Conservation (phyloP, 805 yeast species). For the Metschnikowia proteae region DNA sequence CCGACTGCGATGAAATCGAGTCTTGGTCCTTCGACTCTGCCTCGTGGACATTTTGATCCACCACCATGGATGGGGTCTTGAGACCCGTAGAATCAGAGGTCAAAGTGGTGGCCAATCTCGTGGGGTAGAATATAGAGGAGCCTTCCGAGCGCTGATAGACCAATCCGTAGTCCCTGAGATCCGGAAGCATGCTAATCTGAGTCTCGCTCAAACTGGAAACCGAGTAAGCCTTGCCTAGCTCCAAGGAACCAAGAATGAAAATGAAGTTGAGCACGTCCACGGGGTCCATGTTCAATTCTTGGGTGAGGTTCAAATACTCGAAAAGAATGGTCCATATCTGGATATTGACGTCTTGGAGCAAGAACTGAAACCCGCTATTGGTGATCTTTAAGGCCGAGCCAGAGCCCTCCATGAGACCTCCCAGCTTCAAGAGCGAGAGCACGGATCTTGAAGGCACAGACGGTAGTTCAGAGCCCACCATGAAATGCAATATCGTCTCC, state of each 20-base stretch:
- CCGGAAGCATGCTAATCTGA: conserved; percentile 82
- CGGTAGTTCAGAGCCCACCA: conserved; percentile 87
- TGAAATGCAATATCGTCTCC: conserved; percentile 93
- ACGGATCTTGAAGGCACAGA: conserved; percentile 77
- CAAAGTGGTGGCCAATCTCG: conserved; percentile 81
- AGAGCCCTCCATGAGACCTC: conserved; percentile 80
- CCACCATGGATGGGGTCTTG: conserved; percentile 69
- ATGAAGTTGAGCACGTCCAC: conserved; percentile 93
- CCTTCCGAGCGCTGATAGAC: conserved; percentile 61
- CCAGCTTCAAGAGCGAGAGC: conserved; percentile 65
- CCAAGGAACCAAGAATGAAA: conserved; percentile 88
- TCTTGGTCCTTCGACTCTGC: conserved; percentile 21
- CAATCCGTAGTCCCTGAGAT: conserved; percentile 85
- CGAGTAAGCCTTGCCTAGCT: conserved; percentile 83
- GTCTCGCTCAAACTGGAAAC: conserved; percentile 68
- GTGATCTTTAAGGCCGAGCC: conserved; percentile 62
- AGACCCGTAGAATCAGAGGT: conserved; percentile 78
- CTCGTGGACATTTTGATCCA: conserved; percentile 56
- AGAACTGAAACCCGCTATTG: conserved; percentile 88
- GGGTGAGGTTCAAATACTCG: conserved; percentile 83
- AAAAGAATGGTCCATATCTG: conserved; percentile 91
- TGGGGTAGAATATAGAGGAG: conserved; percentile 75
- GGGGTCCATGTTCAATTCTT: conserved; percentile 84
- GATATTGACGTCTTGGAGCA: conserved; percentile 86
- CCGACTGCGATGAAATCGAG: conserved; percentile 16